Conservation (phyloP, 2,329 filamentous ascomycete species). For the Biscogniauxia sp. region DNA sequence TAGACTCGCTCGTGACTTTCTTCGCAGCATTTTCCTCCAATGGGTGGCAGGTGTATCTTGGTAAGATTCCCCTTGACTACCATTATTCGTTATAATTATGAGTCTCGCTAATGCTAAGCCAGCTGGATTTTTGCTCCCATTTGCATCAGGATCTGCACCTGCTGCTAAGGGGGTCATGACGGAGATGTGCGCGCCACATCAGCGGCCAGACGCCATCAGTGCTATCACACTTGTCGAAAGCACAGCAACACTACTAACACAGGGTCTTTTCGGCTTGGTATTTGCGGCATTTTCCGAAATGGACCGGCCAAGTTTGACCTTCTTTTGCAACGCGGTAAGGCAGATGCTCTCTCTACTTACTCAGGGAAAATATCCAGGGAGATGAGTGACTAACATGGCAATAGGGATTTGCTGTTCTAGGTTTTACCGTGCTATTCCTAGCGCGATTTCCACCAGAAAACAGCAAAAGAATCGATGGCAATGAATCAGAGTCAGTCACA, state of each 20-base stretch:
- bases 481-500: slow-evolving; percentile 16
- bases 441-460: slow-evolving; percentile 44
- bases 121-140: slow-evolving; percentile 63
- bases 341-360: neutral
- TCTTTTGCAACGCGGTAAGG: slow-evolving; percentile 64
- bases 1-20: slow-evolving; percentile 64
- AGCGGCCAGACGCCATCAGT: slow-evolving; percentile 64
- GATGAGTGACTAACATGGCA: neutral
- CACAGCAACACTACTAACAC: slow-evolving; percentile 61
- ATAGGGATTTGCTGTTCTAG: slow-evolving; percentile 54
- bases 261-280: slow-evolving; percentile 64
- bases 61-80: slow-evolving; percentile 30
- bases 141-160: slow-evolving; percentile 66
- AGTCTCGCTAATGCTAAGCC: neutral
- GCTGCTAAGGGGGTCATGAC: slow-evolving; percentile 73
- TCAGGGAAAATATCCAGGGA: neutral
- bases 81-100: neutral
- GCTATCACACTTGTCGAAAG: slow-evolving; percentile 71
- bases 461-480: slow-evolving; percentile 40
- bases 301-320: slow-evolving; percentile 60
- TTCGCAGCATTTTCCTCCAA: slow-evolving; percentile 59
- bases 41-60: slow-evolving; percentile 67
- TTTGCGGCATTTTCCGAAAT: slow-evolving; percentile 62
- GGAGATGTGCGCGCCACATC: slow-evolving; percentile 62
- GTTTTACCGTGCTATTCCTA: slow-evolving; percentile 43